Evolutionary conservation across 495 filamentous ascomycete genomes (phyloP), one percentile per base, ranked within the genome.

Genomic region (Xylaria scruposa): DNA sequence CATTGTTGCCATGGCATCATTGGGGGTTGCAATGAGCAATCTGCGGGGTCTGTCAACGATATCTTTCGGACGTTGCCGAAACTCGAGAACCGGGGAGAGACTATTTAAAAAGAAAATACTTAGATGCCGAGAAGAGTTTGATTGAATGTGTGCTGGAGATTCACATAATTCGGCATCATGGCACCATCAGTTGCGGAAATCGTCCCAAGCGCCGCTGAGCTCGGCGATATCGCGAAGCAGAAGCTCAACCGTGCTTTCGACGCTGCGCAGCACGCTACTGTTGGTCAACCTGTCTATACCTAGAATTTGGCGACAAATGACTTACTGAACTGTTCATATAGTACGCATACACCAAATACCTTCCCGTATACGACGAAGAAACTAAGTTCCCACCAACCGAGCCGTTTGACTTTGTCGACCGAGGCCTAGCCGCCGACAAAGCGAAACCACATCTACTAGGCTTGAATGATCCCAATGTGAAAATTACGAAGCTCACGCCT

Each of bases 331-430:
- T 19, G 8, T 21, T 21, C 12, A 19, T 47, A 58, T 68, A 85
- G 84, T 85, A 83, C 74, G 85, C 88, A 72, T 91, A 91, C 76
- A 81, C 87, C 4, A 80, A 83, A 58, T 91, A 91, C 68, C 83
- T 91, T 12, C 90, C 90, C 5, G 88, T 88, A 42, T 91, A 90
- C 80, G 90, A 91, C 74, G 86, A 88, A 64, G 80, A 81, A 53
- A 84, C 90, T 40, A 86, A 81, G 75, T 90, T 91, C 75, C 86
- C 86, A 42, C 84, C 88, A 29, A 85, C 89, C 7, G 84, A 87
- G 61, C 84, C 85, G 51, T 90, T 90, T 78, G 84, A 88, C 65
- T 90, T 90, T 77, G 62, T 78, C 51, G 89, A 91, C 79, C 86
- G 87, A 36, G 89, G 88, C 9, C 83, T 89, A 44, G 85, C 85